Conservation (phyloP, 306 rosid species). For the Pachyrhizus erosus region DNA sequence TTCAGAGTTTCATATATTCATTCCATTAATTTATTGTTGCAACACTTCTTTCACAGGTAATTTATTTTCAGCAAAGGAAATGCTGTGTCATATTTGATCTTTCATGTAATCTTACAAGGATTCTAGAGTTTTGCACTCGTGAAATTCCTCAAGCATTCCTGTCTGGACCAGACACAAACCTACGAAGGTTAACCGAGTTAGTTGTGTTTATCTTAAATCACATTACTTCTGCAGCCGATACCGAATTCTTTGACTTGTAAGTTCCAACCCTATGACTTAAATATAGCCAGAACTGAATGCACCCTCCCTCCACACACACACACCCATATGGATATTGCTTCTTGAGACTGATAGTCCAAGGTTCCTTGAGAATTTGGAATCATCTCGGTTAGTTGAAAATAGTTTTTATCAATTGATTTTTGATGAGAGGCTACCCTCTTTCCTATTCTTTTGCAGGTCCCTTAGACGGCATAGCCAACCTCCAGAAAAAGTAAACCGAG, state of each 20-base stretch:
- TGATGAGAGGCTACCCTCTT: conserved; percentile 2
- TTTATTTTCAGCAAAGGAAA: conserved; percentile 95
- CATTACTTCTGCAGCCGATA: conserved; percentile 80
- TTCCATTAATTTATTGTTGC: conserved; percentile 37
- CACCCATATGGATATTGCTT: no score
- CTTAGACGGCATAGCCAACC: conserved; percentile 81
- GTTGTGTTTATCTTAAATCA: conserved; percentile 87
- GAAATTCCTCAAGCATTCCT: conserved; percentile 93
- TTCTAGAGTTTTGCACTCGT: conserved; percentile 83
- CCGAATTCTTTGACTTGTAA: conserved; percentile 92
- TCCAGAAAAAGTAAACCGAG: conserved; percentile 81
- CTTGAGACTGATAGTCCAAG: no score
- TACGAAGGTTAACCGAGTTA: conserved; percentile 89
- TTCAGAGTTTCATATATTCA: conserved; percentile 8
- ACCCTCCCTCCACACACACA: not conserved
- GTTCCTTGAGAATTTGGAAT: conserved; percentile 30
- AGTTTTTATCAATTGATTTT: conserved; percentile 16
- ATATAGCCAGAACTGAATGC: not conserved
- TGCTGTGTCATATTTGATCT: conserved; percentile 94
- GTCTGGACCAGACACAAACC: conserved; percentile 85
- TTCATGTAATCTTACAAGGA: conserved; percentile 93
- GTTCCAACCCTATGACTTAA: conserved; percentile 42
- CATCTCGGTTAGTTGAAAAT: conserved; percentile 8
- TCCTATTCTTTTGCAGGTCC: conserved; percentile 57
- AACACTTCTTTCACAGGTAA: conserved; percentile 66